Conservation (phyloP, 768 basidiomycete species). For the Leccinum aurantiacum region DNA sequence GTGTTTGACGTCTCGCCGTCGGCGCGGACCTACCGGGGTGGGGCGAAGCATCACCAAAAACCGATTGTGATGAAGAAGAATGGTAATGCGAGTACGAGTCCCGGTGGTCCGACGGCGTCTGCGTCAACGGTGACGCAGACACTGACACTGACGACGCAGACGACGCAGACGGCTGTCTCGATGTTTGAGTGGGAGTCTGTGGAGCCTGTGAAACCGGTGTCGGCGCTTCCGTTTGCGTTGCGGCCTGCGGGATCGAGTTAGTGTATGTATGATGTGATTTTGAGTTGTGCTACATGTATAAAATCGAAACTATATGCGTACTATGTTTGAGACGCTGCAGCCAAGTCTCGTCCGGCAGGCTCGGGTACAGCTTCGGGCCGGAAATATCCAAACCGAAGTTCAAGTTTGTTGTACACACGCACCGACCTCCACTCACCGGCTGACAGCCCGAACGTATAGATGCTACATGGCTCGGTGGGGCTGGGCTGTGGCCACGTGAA, state of each 20-base stretch:
- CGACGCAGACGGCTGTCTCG: constrained; percentile 4
- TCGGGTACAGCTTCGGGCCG: too few species aligned
- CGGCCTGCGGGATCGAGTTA: constrained; percentile 20
- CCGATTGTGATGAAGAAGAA: constrained; percentile 34
- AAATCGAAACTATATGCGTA: neutral
- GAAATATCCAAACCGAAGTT: too few species aligned
- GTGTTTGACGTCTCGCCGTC: constrained; percentile 20
- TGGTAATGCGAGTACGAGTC: neutral
- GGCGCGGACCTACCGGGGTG: constrained; percentile 19
- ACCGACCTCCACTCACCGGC: too few species aligned
- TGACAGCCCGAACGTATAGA: too few species aligned
- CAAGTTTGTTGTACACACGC: too few species aligned
- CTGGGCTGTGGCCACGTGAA: too few species aligned
- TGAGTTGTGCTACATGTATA: neutral
- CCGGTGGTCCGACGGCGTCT: neutral
- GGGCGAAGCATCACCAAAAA: constrained; percentile 35
- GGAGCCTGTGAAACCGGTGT: constrained; percentile 24
- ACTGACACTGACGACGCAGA: too few species aligned
- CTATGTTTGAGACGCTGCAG: too few species aligned
- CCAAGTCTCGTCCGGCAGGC: too few species aligned
- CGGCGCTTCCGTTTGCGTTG: constrained; percentile 26
- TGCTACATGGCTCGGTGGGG: too few species aligned
- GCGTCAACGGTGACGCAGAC: neutral
- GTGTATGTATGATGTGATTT: neutral
- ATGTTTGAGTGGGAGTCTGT: constrained; percentile 27